phyloP scores from a whole-genome alignment of 768 basidiomycete species.

The Boletus rubescentipes region DNA sequence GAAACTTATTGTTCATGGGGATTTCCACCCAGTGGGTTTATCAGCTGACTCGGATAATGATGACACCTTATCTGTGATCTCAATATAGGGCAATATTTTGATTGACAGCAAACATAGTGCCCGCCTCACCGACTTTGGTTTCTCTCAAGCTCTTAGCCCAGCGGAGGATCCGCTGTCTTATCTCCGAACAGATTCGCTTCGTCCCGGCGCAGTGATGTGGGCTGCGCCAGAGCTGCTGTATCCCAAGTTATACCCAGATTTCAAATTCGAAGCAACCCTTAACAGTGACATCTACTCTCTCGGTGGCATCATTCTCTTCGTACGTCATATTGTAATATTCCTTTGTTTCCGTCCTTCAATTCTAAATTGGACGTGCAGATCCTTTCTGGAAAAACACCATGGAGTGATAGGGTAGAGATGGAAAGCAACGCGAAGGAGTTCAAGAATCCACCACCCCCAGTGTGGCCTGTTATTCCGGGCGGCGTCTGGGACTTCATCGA shows the following conservation, averaged over 20 bases:
- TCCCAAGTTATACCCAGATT: not conserved
- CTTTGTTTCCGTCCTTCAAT: no score
- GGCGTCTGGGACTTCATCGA: slow-evolving; percentile 2
- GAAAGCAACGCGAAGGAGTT: not conserved
- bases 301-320: slow-evolving; percentile 6
- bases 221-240: slow-evolving; percentile 5
- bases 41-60: not conserved
- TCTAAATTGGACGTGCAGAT: not conserved
- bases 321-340: not conserved
- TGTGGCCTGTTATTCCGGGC: slow-evolving; percentile 2
- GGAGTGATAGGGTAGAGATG: not conserved
- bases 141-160: not conserved
- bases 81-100: slow-evolving; percentile 2
- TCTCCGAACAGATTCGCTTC: not conserved
- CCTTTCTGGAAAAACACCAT: not conserved
- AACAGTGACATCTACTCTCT: slow-evolving; percentile 3
- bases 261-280: not conserved
- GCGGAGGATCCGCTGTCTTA: not conserved
- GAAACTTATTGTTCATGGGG: not conserved
- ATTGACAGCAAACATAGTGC: not conserved
- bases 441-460: not conserved
- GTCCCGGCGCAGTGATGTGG: not conserved
- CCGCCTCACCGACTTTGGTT: slow-evolving; percentile 5
- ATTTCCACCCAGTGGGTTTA: slow-evolving; percentile 8
- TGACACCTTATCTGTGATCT: not conserved